Evolutionary conservation across 306 rosid genomes (phyloP).

Genomic region (Rubus parviflorus): DNA sequence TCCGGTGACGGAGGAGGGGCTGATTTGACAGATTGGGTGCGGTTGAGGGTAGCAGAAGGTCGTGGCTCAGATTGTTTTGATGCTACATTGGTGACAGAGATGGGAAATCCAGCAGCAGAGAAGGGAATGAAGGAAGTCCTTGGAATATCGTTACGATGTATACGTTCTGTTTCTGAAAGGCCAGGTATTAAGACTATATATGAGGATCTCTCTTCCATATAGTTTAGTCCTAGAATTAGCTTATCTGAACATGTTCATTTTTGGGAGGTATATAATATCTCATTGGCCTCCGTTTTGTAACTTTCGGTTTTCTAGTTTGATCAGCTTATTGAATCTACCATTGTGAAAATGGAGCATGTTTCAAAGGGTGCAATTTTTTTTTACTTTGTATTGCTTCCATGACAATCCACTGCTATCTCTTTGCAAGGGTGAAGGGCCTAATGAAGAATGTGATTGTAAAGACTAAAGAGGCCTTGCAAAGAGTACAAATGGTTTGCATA

Average conservation of each 20-base stretch:
- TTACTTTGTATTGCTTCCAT: background rate
- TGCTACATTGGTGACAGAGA: constrained; percentile 56
- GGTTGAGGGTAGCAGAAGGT: constrained; percentile 76
- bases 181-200: constrained; percentile 94
- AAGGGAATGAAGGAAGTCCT: constrained; percentile 94
- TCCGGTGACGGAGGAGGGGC: constrained; percentile 80
- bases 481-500: background rate
- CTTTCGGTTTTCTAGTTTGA: constrained; percentile 39
- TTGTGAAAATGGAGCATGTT: constrained; percentile 41
- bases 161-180: constrained; percentile 76
- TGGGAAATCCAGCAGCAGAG: constrained; percentile 62
- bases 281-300: constrained; percentile 61
- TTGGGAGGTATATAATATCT: constrained; percentile 76
- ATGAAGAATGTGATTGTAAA: background rate
- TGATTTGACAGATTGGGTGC: constrained; percentile 89
- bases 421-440: background rate
- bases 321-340: constrained; percentile 39
- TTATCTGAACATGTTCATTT: constrained; percentile 31
- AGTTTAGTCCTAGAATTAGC: constrained; percentile 40
- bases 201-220: constrained; percentile 94
- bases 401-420: background rate
- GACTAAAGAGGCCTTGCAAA: constrained; percentile 4
- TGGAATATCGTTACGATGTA: constrained; percentile 78
- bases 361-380: constrained; percentile 31
- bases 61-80: constrained; percentile 87